Evolutionary conservation across 345 rosid genomes (phyloP).

Genomic region (Bruguiera parviflora): DNA sequence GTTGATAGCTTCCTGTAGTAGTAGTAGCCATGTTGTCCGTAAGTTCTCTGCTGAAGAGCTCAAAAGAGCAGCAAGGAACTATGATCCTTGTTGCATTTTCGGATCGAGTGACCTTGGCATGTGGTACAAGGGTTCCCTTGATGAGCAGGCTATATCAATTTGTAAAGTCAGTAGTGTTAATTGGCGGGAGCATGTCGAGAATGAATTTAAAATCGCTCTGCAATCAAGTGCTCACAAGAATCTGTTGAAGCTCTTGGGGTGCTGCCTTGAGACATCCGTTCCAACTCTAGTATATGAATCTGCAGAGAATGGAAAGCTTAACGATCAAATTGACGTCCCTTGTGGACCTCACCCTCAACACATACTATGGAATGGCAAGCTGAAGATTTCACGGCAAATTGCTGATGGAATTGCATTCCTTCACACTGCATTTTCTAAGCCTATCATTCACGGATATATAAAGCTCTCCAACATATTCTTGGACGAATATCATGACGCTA

Average conservation of each 20-base stretch:
- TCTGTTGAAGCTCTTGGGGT: slow-evolving; percentile 15
- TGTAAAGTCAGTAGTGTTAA: neutral
- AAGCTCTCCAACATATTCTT: slow-evolving; percentile 7
- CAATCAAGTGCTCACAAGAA: slow-evolving; percentile 5
- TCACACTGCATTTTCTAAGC: slow-evolving; percentile 7
- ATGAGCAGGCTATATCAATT: neutral
- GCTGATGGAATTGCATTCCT: slow-evolving; percentile 5
- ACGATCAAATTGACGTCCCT: neutral
- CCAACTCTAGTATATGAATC: slow-evolving; percentile 15
- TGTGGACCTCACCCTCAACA: neutral
- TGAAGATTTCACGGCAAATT: slow-evolving; percentile 7
- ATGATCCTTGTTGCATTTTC: neutral
- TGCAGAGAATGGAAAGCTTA: neutral
- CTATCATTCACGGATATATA: slow-evolving; percentile 6
- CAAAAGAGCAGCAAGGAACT: neutral
- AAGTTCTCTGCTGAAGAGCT: slow-evolving; percentile 7
- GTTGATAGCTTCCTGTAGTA: neutral
- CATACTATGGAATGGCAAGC: neutral
- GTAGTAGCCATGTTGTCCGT: neutral
- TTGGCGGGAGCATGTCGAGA: slow-evolving; percentile 6
- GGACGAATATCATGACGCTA: slow-evolving; percentile 6
- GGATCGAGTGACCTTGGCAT: neutral
- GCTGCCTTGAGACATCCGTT: slow-evolving; percentile 10
- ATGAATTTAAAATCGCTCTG: neutral
- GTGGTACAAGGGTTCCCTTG: slow-evolving; percentile 1